Conservation (phyloP, 2,329 filamentous ascomycete genomes). For the Metarhizium album region DNA sequence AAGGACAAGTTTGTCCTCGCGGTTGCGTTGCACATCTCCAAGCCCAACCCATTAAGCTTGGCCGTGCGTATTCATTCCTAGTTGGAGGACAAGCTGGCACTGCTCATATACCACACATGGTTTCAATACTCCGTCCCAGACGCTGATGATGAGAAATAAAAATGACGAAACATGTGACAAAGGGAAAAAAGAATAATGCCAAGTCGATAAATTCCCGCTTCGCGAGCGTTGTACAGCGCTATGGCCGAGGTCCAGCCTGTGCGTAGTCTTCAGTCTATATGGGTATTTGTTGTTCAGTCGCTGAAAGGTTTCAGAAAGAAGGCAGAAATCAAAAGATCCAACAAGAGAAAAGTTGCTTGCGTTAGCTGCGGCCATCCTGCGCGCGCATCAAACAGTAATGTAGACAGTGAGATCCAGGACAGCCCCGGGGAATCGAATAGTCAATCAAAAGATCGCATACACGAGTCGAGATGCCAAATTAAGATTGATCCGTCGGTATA, state of each 20-base stretch:
- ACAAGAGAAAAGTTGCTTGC: constrained; percentile 12
- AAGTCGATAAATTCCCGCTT: constrained; percentile 16
- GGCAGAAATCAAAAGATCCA: constrained; percentile 4
- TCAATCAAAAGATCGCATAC: not conserved
- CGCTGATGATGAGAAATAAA: not conserved
- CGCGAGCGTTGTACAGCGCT: constrained; percentile 17
- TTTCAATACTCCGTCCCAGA: constrained; percentile 1
- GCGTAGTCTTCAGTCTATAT: constrained; percentile 23
- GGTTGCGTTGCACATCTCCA: not conserved
- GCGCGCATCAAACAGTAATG: not conserved
- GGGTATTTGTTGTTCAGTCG: constrained; percentile 25
- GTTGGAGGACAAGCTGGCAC: not conserved
- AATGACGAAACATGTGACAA: constrained; percentile 12
- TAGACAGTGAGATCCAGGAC: not conserved
- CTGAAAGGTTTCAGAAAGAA: constrained; percentile 10
- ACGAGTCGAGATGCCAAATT: not conserved
- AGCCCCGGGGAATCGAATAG: not conserved
- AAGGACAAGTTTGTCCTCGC: not conserved
- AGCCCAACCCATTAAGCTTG: not conserved
- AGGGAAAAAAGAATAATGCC: constrained; percentile 21
- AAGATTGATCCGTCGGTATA: not conserved
- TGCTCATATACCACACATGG: not conserved
- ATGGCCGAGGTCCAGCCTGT: constrained; percentile 9
- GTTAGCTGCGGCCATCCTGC: constrained; percentile 6
- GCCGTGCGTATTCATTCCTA: not conserved